Evolutionary conservation across 805 yeast species (phyloP), one percentile per base, ranked within the genome.

Genomic region (Candida dendrica): DNA sequence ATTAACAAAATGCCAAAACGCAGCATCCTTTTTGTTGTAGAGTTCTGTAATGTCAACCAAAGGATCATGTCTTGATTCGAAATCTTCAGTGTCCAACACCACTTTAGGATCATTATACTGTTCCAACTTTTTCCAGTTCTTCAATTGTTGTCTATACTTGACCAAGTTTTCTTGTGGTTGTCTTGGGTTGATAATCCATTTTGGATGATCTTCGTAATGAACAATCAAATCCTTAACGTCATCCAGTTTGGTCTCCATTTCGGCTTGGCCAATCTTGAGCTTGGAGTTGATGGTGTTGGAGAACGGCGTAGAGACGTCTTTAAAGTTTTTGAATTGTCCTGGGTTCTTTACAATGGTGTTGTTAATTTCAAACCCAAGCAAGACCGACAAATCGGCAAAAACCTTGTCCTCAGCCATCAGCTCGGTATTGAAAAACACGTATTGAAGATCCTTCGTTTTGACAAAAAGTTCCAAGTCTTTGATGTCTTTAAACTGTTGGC

Each of bases 41-140:
- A 38, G 35, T 37, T 51, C 56, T 16, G 49, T 43, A 24, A 51
- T 50, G 15, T 51, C 53, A 17, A 51, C 46, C 6, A 51, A 33
- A 10, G 56, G 56, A 35, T 51, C 56, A 24, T 48, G 50, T 19
- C 53, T 40, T 19, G 42, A 39, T 36, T 51, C 56, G 30, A 47
- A 50, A 11, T 34, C 38, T 33, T 47, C 48, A 14, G 50, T 42
- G 30, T 37, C 37, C 15, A 46, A 31, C 3, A 47, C 30, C 15
- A 31, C 19, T 3, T 16, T 30, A 10, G 45, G 47, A 9, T 47
- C 38, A 16, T 14, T 32, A 14, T 27, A 26, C 41, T 9, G 24
- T 17, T 32, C 30, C 6, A 37, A 32, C 3, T 19, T 22, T 20
- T 20, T 31, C 16, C 37, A 16, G 7, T 40, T 20, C 16, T 20